Conservation (phyloP, 2,329 filamentous ascomycete genomes). For the Phialemoniopsis sp. region DNA sequence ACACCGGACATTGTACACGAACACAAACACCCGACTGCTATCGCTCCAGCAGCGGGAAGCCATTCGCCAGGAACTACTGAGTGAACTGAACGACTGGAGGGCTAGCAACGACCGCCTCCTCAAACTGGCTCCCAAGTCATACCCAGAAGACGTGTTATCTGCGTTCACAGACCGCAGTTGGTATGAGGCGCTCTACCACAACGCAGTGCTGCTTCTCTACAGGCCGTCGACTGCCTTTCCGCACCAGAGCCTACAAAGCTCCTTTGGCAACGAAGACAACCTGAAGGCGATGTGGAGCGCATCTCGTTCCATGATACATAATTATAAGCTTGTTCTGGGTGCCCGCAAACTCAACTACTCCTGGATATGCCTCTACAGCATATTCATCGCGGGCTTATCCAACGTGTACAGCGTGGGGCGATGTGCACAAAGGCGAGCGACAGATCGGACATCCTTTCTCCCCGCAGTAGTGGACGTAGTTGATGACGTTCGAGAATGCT, state of each 20-base stretch:
- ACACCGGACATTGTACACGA: slow-evolving; percentile 1
- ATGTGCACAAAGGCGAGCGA: slow-evolving; percentile 1
- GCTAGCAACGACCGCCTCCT: no score
- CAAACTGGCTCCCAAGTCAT: no score
- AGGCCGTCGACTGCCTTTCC: slow-evolving; percentile 6
- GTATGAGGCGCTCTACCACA: slow-evolving; percentile 8
- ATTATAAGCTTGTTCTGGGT: slow-evolving; percentile 6
- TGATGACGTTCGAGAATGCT: slow-evolving; percentile 11
- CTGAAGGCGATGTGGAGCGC: background rate
- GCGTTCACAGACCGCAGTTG: background rate
- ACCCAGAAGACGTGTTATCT: background rate
- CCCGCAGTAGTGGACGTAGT: slow-evolving; percentile 7
- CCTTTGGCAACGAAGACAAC: slow-evolving; percentile 4
- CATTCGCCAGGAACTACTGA: background rate
- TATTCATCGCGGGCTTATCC: slow-evolving; percentile 13
- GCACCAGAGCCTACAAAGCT: slow-evolving; percentile 1
- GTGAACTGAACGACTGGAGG: background rate
- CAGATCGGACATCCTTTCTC: slow-evolving; percentile 1
- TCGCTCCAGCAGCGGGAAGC: background rate
- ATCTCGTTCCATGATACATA: slow-evolving; percentile 3
- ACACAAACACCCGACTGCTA: background rate
- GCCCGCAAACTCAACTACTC: slow-evolving; percentile 12
- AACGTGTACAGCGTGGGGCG: slow-evolving; percentile 11
- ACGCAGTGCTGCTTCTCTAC: slow-evolving; percentile 8
- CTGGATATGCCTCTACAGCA: slow-evolving; percentile 12